Evolutionary conservation across 495 filamentous ascomycete species (phyloP), one percentile per base, ranked within the genome.

Genomic region (Barbatosphaeria neglecta): DNA sequence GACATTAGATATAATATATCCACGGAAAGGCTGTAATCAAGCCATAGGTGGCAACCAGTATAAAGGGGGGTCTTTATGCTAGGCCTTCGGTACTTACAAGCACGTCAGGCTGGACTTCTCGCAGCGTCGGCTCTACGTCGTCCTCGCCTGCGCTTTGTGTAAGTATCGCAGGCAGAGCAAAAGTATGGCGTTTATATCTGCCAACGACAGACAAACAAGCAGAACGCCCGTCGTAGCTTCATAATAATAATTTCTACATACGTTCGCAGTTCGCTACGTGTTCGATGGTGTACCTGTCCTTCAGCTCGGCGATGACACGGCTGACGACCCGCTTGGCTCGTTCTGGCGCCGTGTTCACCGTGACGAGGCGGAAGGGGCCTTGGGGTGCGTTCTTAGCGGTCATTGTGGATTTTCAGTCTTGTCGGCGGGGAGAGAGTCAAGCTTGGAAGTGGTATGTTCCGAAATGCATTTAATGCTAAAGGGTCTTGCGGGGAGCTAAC

Each of bases 291-390:
- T 78, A 79, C 9, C 59, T 62, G 46, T 78, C 76, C 48, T 74
- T 77, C 31, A 81, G 49, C 7, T 56, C 64, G 33, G 79, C 71
- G 18, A 67, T 64, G 16, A 79, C 49, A 4, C 68, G 66, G 15
- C 77, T 77, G 54, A 80, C 72, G 22, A 82, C 59, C 6, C 60
- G 60, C 58, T 77, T 73, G 22, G 78, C 78, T 35, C 78, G 68
- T 55, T 77, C 77, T 9, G 78, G 78, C 5, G 66, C 77, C 35
- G 70, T 82, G 64, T 81, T 81, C 48, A 81, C 77, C 20, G 76
- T 81, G 37, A 79, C 72, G 20, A 82, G 72, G 45, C 61, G 70
- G 60, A 68, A 80, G 15, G 75, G 73, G 28, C 72, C 74, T 51
- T 75, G 48, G 19, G 49, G 44, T 31, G 9, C 27, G 18, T 3